A percentile compares a stretch with the other conserved stretches of the same genome.
Conservation (phyloP, 2,329 filamentous ascomycete genomes). For the Neonectria coccinea region DNA sequence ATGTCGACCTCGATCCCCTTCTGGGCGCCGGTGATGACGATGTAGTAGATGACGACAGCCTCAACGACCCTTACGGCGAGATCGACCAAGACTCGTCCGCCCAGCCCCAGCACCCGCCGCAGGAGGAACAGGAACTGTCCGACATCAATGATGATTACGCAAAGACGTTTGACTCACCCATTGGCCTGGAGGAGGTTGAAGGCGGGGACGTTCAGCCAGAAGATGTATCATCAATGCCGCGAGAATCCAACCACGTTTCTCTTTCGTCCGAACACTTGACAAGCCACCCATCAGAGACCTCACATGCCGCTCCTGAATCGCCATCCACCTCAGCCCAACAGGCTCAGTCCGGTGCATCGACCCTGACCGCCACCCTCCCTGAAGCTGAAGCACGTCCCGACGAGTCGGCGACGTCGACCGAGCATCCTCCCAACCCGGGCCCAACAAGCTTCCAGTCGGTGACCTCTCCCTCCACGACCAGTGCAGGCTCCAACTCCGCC, state of each 20-base stretch:
- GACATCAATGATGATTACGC: slow-evolving; percentile 62
- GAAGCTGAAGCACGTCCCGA: slow-evolving; percentile 45
- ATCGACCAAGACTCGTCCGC: slow-evolving; percentile 48
- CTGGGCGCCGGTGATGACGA: slow-evolving; percentile 52
- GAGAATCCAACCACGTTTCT: slow-evolving; percentile 58
- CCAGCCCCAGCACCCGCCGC: slow-evolving; percentile 43
- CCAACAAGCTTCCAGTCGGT: slow-evolving; percentile 21
- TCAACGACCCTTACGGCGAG: slow-evolving; percentile 61
- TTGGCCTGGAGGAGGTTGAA: slow-evolving; percentile 51
- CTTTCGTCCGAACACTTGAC: slow-evolving; percentile 54
- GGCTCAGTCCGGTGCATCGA: slow-evolving; percentile 40
- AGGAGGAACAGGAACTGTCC: slow-evolving; percentile 48
- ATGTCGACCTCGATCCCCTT: slow-evolving; percentile 49
- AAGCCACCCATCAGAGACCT: slow-evolving; percentile 48
- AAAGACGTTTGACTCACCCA: slow-evolving; percentile 63
- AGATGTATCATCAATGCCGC: slow-evolving; percentile 59
- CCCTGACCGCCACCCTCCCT: slow-evolving; percentile 45
- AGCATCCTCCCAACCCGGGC: slow-evolving; percentile 41
- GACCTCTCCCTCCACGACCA: slow-evolving; percentile 43
- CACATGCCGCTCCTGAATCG: slow-evolving; percentile 49
- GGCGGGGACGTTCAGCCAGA: slow-evolving; percentile 51
- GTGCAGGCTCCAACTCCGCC: slow-evolving; percentile 44
- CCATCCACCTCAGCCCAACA: slow-evolving; percentile 42
- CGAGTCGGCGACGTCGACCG: slow-evolving; percentile 36
- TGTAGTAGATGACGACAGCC: slow-evolving; percentile 60